A percentile compares a stretch with the other conserved stretches of the same genome.
Conservation (phyloP, 176 grass and related monocot species). For the Phragmites australis region DNA sequence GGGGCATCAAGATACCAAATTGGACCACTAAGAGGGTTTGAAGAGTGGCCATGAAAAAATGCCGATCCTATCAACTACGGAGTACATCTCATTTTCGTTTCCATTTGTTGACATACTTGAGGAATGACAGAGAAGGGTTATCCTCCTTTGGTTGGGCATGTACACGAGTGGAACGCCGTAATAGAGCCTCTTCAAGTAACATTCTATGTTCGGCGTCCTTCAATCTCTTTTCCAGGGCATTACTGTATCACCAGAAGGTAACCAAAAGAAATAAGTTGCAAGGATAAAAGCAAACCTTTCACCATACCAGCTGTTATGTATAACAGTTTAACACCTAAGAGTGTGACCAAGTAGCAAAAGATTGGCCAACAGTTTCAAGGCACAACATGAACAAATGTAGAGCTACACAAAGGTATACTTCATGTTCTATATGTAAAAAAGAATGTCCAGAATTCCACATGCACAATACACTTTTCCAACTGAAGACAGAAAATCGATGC, state of each 20-base stretch:
- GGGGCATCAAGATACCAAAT: conserved; percentile 2
- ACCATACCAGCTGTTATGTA: neutral
- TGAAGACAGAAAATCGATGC: neutral
- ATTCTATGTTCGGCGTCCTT: conserved; percentile 58
- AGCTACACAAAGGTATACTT: neutral
- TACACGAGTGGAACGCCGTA: conserved; percentile 76
- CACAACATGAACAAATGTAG: neutral
- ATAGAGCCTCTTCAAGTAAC: conserved; percentile 57
- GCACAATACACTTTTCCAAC: neutral
- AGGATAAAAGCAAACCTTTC: neutral
- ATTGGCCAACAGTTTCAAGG: neutral
- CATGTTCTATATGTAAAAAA: neutral
- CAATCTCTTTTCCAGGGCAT: conserved; percentile 68
- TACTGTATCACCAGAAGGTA: conserved; percentile 36
- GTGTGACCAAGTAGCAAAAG: neutral
- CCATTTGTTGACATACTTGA: conserved; percentile 81
- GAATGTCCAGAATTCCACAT: neutral
- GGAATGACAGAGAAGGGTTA: conserved; percentile 59
- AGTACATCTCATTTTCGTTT: conserved; percentile 53
- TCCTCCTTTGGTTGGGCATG: conserved; percentile 75
- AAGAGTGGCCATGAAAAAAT: neutral
- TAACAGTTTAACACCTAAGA: neutral
- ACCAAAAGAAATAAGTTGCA: neutral
- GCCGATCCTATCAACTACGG: neutral
- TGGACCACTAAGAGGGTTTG: neutral